Conservation (phyloP, 371 early-diverging fungal genomes). For the Chytridium lagenaria region DNA sequence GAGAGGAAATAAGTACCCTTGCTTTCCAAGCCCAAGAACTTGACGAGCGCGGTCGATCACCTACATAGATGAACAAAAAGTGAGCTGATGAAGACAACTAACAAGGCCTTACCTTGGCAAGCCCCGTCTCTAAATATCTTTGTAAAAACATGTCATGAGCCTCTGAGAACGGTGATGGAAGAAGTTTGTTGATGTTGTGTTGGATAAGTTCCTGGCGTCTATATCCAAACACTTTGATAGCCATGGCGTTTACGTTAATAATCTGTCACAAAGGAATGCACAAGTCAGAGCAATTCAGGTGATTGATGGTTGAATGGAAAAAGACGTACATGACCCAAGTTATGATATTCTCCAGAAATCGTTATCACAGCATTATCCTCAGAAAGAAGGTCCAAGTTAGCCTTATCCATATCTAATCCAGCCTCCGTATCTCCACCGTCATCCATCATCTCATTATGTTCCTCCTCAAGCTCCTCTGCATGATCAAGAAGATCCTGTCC, state of each 20-base stretch:
- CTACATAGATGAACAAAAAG: constrained; percentile 16
- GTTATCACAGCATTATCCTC: constrained; percentile 5
- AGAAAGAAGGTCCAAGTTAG: constrained; percentile 24
- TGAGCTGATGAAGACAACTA: neutral
- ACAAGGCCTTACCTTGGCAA: constrained; percentile 40
- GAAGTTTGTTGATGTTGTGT: constrained; percentile 43
- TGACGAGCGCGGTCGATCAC: constrained; percentile 47
- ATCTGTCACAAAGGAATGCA: neutral
- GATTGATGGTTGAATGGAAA: neutral
- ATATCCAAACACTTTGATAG: constrained; percentile 36
- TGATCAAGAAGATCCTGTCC: constrained; percentile 45
- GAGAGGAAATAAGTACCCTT: constrained; percentile 39
- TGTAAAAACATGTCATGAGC: constrained; percentile 45
- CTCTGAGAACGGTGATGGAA: constrained; percentile 51
- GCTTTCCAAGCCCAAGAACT: constrained; percentile 41
- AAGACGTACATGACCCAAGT: neutral
- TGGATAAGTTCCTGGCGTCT: constrained; percentile 32
- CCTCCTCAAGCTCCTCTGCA: constrained; percentile 53
- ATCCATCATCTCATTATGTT: constrained; percentile 9
- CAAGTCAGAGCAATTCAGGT: neutral
- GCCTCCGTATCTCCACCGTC: constrained; percentile 18
- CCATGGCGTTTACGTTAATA: constrained; percentile 8
- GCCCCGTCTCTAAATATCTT: constrained; percentile 50
- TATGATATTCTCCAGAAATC: neutral
- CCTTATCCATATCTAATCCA: neutral